Evolutionary conservation across 1,284 basidiomycete genomes (phyloP).

Genomic region (Papiliotrema laurentii): DNA sequence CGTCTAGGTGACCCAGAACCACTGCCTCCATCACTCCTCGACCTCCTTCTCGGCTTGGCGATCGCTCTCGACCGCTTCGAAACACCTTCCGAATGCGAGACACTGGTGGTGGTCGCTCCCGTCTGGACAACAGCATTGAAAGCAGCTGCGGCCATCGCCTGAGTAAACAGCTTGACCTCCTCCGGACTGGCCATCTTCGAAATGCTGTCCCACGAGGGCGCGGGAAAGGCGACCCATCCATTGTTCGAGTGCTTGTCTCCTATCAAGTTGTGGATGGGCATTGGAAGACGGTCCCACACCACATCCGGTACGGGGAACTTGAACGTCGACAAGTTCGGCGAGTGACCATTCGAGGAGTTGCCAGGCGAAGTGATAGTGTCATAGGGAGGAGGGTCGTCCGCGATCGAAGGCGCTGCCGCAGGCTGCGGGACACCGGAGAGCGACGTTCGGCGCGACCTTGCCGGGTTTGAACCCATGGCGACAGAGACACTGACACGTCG

Average conservation of each 20-base stretch:
- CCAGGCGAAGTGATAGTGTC: conserved; percentile 5
- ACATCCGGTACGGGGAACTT: conserved; percentile 27
- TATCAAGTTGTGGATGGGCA: conserved; percentile 1
- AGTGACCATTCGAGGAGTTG: conserved; percentile 25
- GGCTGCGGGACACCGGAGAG: conserved; percentile 2
- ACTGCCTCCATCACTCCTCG: conserved; percentile 3
- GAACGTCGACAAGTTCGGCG: conserved; percentile 33
- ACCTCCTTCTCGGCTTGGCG: conserved; percentile 5
- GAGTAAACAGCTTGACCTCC: conserved; percentile 42
- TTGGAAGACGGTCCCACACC: conserved; percentile 32
- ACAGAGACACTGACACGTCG: conserved; percentile 5
- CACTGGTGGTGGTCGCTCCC: conserved; percentile 25
- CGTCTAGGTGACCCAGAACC: conserved; percentile 2
- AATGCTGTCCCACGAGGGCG: conserved; percentile 42
- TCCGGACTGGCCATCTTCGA: conserved; percentile 41
- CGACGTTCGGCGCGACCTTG: background rate
- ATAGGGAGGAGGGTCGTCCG: conserved; percentile 39
- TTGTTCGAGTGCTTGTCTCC: conserved; percentile 1
- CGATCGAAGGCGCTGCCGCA: conserved; percentile 8
- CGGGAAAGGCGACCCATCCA: conserved; percentile 39
- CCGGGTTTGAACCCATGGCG: background rate
- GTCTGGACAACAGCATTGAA: conserved; percentile 42
- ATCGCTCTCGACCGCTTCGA: conserved; percentile 3
- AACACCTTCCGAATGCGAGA: background rate
- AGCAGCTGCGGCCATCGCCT: conserved; percentile 43